Base-by-base conservation (phyloP, 305 asterid species). In the Fraxinus sp. region DNA sequence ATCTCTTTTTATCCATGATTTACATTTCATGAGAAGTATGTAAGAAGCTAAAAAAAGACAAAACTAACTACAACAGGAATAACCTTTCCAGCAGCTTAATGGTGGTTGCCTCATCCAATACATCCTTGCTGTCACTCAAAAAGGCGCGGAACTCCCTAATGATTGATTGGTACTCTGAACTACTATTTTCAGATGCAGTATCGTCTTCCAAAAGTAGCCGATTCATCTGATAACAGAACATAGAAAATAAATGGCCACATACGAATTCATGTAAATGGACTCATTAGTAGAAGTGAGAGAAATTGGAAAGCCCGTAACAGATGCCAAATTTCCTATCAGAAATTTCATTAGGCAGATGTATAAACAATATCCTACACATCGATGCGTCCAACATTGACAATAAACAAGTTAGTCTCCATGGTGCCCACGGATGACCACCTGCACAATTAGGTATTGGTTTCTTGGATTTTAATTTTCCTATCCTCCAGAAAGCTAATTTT, bases 71-170 rank as follows among this genome's bases (percentile, higher is more conserved):
- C 84, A 87, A 83, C 57, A 80, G 46, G 52, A 83, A 82, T 84
- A 82, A 94, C 98, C 99, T 93, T 90, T 93, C 97, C 14, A 96
- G 92, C 86, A 96, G 95, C 82, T 93, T 94, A 98, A 96, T 88
- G 70, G 98, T 94, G 33, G 98, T 96, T 83, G 97, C 98, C 89
- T 96, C 98, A 86, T 94, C 99, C 89, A 96, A 86, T 64, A 93
- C 99, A 87, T 96, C 99, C 92, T 96, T 96, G 92, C 89, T 82
- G 86, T 96, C 99, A 79, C 98, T 94, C 84, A 96, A 89, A 84
- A 96, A 96, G 84, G 99, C 98, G 33, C 97, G 92, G 75, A 96
- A 93, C 83, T 96, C 98, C 14, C 83, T 86, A 83, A 91, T 92
- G 85, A 93, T 90, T 77, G 93, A 90, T 83, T 94, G 97, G 85